These are phyloP conservation scores for Rhododendron vialii DNA, from an alignment of 148 eudicot species.

Conservation along the genomic window DNA sequence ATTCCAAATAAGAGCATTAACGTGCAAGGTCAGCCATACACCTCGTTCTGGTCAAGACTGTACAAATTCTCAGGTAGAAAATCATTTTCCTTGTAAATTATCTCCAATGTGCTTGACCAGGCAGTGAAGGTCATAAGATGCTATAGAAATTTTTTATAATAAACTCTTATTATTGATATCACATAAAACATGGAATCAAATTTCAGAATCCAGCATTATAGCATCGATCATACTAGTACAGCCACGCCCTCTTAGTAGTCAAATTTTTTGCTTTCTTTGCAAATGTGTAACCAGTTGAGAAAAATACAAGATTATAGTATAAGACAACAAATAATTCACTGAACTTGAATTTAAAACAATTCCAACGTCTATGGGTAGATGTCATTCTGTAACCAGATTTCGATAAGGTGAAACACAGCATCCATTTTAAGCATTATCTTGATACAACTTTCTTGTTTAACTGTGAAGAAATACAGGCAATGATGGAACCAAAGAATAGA, in stretches of 20 bases:
- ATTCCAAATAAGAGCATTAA: not conserved
- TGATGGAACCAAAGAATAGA: not conserved
- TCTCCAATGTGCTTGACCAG: not conserved
- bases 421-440: not conserved
- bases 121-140: not conserved
- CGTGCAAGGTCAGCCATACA: not conserved
- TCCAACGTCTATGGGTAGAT: not conserved
- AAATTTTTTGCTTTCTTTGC: not conserved
- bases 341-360: not conserved
- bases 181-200: not conserved
- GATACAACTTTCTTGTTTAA: not conserved
- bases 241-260: not conserved
- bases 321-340: not conserved
- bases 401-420: not conserved
- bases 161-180: not conserved
- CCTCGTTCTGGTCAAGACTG: not conserved
- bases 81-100: not conserved
- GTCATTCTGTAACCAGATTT: not conserved
- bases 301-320: no score
- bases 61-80: not conserved
- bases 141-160: not conserved
- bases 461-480: not conserved
- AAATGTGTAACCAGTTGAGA: not conserved
- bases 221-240: not conserved
- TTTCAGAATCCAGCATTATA: not conserved